phyloP scores from a whole-genome alignment of 192 early-diverging fungal genomes.

The Umbelopsis vinacea region DNA sequence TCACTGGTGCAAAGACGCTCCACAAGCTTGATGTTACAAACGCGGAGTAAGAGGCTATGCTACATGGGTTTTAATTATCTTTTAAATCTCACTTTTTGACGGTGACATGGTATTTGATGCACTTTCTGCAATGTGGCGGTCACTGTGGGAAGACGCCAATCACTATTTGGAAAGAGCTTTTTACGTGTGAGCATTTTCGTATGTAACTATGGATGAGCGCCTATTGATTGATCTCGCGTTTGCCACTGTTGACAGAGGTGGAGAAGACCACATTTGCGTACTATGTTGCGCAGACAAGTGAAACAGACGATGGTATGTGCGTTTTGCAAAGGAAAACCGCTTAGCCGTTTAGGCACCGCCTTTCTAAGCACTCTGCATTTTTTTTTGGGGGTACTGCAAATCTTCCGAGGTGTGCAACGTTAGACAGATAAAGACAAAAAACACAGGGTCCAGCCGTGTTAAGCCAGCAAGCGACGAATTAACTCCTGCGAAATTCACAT shows the following conservation, averaged over 20 bases:
- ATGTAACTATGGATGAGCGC: neutral
- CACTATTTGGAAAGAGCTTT: neutral
- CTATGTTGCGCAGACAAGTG: no score
- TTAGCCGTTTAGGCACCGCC: neutral
- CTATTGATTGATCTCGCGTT: neutral
- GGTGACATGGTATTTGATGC: neutral
- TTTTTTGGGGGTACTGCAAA: neutral
- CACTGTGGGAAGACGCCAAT: slow-evolving; percentile 21
- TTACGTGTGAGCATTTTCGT: neutral
- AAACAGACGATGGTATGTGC: no score
- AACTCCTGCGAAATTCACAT: neutral
- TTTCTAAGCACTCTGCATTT: neutral
- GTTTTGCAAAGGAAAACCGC: no score
- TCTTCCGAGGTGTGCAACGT: slow-evolving; percentile 20
- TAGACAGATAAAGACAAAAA: neutral
- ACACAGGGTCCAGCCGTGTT: slow-evolving; percentile 9
- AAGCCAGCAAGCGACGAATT: neutral
- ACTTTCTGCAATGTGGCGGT: neutral
- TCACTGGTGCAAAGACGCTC: no score
- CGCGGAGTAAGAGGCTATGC: neutral
- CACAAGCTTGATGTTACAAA: neutral
- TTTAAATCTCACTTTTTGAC: neutral
- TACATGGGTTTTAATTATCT: neutral
- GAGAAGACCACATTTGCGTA: no score
- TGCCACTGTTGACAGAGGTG: neutral